Evolutionary conservation across 768 basidiomycete species (phyloP), one percentile per base, ranked within the genome.

Genomic region (Mycena chlorophos): DNA sequence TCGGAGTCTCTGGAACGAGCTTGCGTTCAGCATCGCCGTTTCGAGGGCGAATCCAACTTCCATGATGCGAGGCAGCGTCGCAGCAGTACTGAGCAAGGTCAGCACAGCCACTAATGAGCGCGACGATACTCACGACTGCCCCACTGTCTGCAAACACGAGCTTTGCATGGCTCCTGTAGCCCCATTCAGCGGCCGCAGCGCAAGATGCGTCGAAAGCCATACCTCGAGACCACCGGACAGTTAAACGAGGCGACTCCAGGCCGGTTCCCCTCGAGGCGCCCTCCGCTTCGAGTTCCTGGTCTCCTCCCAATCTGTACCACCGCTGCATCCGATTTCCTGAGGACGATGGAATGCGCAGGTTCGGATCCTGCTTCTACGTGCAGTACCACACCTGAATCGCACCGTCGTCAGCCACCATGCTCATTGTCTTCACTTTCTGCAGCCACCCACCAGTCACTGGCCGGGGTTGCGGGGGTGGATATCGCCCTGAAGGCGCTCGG

Each of bases 201-300:
- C n/a, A n/a, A n/a, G n/a, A n/a, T n/a, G n/a, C n/a, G n/a, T n/a
- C n/a, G n/a, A n/a, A n/a, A n/a, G n/a, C n/a, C n/a, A n/a, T n/a
- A n/a, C n/a, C 89, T 80, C 68, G 87, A 89, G 60, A 92, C 86
- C 43, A 91, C 89, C 27, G 88, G 85, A 65, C 89, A 91, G 47
- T 83, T 72, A 61, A 91, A 91, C 69, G 84, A 79, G 16, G 83
- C 87, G 54, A 76, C 77, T 52, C 78, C 76, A 47, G 68, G 67
- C 23, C 77, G 75, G 48, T 69, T 69, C 54, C 73, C 75, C 69
- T 65, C 46, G 70, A 66, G 69, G 74, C 69, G 58, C 71, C 62
- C 60, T 81, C 77, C 53, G 19, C n/a, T n/a, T n/a, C n/a, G n/a
- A n/a, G n/a, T n/a, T n/a, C 78, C 76, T 10, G 88, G 83, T 55